Base-by-base conservation (phyloP, 208 protist genomes). In the Crithidia brevicula region DNA sequence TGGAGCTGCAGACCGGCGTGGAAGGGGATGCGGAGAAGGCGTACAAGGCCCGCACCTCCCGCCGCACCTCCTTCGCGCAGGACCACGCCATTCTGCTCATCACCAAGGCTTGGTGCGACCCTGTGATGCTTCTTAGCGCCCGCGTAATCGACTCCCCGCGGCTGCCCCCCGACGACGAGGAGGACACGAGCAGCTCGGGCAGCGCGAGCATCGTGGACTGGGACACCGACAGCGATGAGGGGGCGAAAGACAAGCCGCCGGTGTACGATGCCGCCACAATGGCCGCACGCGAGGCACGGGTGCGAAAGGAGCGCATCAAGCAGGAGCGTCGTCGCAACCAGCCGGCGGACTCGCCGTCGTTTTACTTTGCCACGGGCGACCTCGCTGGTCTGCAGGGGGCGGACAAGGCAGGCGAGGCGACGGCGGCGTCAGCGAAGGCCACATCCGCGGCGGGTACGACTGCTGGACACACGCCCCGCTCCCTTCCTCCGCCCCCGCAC, bases 21-120 rank as follows among this genome's bases (percentile, higher is more conserved):
- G 64, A 67, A 13, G 78, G 78, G 0, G 67, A 66, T 28, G 67
- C 68, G 23, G 73, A 76, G 62, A 51, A 60, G 20, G 67, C 40
- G n/a, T 83, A 83, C 58, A 65, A 62, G 31, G 67, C 59, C 3
- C 52, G 58, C 61, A 53, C 53, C 45, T 63, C 59, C 36, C 42
- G 47, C 33, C 57, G 53, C 1, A 18, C 20, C 45, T 38, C 27
- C 11, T 33, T 30, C 22, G 9, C 40, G 7, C 18, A 67, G 9
- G 59, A 62, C 4, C 47, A 20, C 0, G 46, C 52, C 11, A 52
- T 83, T 6, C 46, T 66, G 2, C 56, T 73, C 11, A 60, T 83
- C 50, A 83, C 78, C 5, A 66, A 65, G 38, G 52, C 71, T 16
- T 83, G 78, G 74, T 83, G 78, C 49, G 78, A 83, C 20, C 57